Evolutionary conservation across 106 monocot species (phyloP), one percentile per base, ranked within the genome.

Genomic region (Agapanthus africanus): DNA sequence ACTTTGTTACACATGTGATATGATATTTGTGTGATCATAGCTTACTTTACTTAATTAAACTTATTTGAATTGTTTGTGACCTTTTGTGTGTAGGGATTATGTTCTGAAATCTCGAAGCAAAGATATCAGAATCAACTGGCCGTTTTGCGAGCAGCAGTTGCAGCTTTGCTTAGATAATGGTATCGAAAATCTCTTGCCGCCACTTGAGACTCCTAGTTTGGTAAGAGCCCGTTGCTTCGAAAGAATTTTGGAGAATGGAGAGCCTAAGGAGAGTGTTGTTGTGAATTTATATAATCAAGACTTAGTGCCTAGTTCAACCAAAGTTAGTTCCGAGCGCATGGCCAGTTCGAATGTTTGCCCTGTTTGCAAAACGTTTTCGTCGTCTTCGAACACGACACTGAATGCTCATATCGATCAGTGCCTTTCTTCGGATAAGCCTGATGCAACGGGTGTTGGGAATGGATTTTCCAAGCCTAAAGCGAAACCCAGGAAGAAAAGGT

Each of bases 361-460:
- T 73, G 94, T 94, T 59, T 94, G 94, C 79, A 94, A 85, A 76
- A 71, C 54, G 26, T 94, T 91, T 65, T 70, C 90, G 28, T 94
- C 94, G 25, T 70, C 84, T 38, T 94, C 94, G 0, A 94, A 94
- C 71, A 94, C 90, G 1, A 94, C 90, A 46, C 59, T 94, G 82
- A 94, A 94, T 66, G 94, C 85, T 51, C 94, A 94, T 64, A 91
- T 90, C 2, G 94, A 94, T 72, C 94, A 91, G 63, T 94, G 94
- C 69, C 83, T 94, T 39, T 79, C 78, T 21, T 49, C 49, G 26
- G 85, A 80, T 42, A 35, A 66, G 66, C 74, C 76, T 10, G 70
- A 73, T 60, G 14, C 37, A 31, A 76, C 80, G 16, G 30, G 25
- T 32, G 68, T 49, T 19, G 50, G n/a, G n/a, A 22, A 4, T 27